Conservation (phyloP, 352 stramenopile genomes). For the Phytophthora sansomeana region DNA sequence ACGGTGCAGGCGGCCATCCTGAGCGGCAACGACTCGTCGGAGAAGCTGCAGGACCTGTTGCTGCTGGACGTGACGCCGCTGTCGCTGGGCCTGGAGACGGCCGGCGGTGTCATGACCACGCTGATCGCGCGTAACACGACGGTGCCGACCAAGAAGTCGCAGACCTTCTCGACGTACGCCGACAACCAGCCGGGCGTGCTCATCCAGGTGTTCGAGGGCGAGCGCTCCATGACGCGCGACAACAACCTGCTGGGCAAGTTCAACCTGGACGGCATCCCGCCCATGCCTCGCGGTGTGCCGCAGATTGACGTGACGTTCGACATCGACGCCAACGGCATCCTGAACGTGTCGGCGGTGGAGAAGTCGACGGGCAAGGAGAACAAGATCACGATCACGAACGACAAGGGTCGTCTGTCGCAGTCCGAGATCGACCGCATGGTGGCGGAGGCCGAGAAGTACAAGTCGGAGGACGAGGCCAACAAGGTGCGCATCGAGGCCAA, state of each 20-base stretch:
- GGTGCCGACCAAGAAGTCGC: no score
- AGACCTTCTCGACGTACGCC: no score
- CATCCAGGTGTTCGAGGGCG: conserved; percentile 93
- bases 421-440: conserved; percentile 99
- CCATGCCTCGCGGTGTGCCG: conserved; percentile 89
- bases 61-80: conserved; percentile 91
- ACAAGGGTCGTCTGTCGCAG: conserved; percentile 97
- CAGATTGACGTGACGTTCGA: conserved; percentile 93
- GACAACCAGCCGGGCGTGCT: no score
- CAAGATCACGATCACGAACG: conserved; percentile 99
- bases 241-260: conserved; percentile 93
- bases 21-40: conserved; percentile 69
- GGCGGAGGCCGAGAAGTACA: conserved; percentile 96
- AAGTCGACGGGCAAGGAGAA: conserved; percentile 97
- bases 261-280: conserved; percentile 85
- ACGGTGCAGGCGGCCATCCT: conserved; percentile 76
- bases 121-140: conserved; percentile 91
- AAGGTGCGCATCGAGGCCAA: conserved; percentile 97
- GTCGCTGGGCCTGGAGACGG: conserved; percentile 88
- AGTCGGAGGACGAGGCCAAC: conserved; percentile 96
- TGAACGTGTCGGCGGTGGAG: conserved; percentile 93
- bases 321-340: conserved; percentile 92
- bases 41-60: conserved; percentile 89
- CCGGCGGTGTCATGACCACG: conserved; percentile 88
- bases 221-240: conserved; percentile 95